A percentile compares a stretch with the other conserved stretches of the same genome.
Evolutionary conservation across 768 basidiomycete genomes (phyloP).

Genomic region (Coprinopsis strossmayeri): DNA sequence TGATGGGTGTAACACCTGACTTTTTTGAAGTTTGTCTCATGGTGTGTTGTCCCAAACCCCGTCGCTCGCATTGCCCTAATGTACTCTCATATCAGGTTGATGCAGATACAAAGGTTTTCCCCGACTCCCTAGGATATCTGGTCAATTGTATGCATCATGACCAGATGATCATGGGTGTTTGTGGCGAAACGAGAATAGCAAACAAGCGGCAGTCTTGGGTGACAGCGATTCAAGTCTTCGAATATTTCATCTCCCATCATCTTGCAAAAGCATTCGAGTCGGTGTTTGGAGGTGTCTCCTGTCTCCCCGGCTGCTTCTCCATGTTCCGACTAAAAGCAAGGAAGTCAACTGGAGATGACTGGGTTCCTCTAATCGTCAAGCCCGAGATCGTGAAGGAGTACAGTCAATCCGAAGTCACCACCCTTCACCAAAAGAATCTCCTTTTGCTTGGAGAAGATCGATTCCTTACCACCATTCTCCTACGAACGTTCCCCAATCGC

Average conservation of each 20-base stretch:
- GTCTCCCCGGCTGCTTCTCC: slow-evolving; percentile 98
- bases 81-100: slow-evolving; percentile 68
- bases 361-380: slow-evolving; percentile 95
- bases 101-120: slow-evolving; percentile 95
- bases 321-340: slow-evolving; percentile 98
- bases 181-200: slow-evolving; percentile 97
- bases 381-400: slow-evolving; percentile 98
- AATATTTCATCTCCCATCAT: slow-evolving; percentile 99
- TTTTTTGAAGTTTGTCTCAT: slow-evolving; percentile 97
- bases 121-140: slow-evolving; percentile 81
- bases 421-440: slow-evolving; percentile 96
- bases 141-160: slow-evolving; percentile 99
- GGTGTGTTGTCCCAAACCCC: too few species aligned
- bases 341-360: slow-evolving; percentile 83
- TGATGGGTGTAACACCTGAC: slow-evolving; percentile 99
- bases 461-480: slow-evolving; percentile 92
- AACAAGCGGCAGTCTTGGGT: slow-evolving; percentile 99
- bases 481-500: slow-evolving; percentile 95
- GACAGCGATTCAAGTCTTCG: slow-evolving; percentile 95
- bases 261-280: slow-evolving; percentile 98
- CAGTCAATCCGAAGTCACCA: slow-evolving; percentile 88
- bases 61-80: slow-evolving; percentile 20
- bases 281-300: slow-evolving; percentile 98
- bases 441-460: slow-evolving; percentile 97
- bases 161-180: slow-evolving; percentile 98